Evolutionary conservation across 2,329 filamentous ascomycete genomes (phyloP), one percentile per base, ranked within the genome.

Genomic region (Diplodia sapinea): DNA sequence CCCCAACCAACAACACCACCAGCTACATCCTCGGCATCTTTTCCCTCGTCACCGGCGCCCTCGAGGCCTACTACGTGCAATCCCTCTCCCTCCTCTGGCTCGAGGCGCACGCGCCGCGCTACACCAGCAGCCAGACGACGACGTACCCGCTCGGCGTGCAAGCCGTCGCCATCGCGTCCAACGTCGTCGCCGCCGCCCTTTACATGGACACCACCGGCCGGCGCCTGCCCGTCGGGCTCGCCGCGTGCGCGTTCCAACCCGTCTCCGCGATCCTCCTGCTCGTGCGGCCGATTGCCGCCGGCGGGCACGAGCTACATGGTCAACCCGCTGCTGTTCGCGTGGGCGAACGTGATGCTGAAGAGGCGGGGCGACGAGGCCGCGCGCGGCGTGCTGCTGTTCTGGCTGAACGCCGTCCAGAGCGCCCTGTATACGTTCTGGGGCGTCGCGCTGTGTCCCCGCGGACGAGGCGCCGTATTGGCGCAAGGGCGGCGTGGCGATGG

Each of bases 101-200:
- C 63, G 75, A 75, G 54, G 68, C 63, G 17, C 55, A 72, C 79
- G 0, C 78, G 86, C 0, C 61, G 79, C 0, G 83, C 87, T 70
- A 79, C 84, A 12, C 36, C 64, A 33, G 29, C 38, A 17, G 6
- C 9, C 52, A 66, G 29, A 51, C 38, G 33, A 88, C 87, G 71
- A 84, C 86, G 70, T 87, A 87, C 59, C 85, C 86, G 0, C 83
- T 86, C 0, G 86, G 85, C 1, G 83, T 88, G 0, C 82, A 86
- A 0, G 86, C 85, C 0, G 82, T 84, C 0, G 86, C 85, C 2
- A 88, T 88, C 43, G 75, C 84, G 0, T 86, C 85, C 7, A 79
- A 79, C 54, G 74, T 80, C 54, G 74, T 80, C 13, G 70, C 75
- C 2, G 78, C 77, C 29, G 78, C 77, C 20, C 73, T 77, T 61